Conservation (phyloP, 257 asterid species). For the Ocimum tenuiflorum region DNA sequence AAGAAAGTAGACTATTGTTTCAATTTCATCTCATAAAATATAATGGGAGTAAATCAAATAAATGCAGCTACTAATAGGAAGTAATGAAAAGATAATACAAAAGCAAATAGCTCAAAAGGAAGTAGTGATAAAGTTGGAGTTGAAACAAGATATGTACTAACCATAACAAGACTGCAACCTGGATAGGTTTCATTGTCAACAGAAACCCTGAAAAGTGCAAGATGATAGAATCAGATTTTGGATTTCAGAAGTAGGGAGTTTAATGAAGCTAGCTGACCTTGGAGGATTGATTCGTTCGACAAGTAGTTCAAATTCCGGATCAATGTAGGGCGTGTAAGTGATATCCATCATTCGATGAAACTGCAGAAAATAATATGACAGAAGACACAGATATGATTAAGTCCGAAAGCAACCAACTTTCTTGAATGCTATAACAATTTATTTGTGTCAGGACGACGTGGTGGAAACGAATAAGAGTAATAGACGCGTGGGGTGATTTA, state of each 20-base stretch:
- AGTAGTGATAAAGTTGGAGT: no score
- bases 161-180: conserved; percentile 84
- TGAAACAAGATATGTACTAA: no score
- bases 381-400: neutral
- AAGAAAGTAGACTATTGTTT: neutral
- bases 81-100: neutral
- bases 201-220: conserved; percentile 55
- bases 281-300: conserved; percentile 81
- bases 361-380: conserved; percentile 15
- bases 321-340: conserved; percentile 50
- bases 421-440: no score
- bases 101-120: neutral
- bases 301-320: conserved; percentile 52
- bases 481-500: neutral
- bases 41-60: neutral
- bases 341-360: conserved; percentile 45
- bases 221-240: neutral
- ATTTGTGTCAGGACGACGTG: neutral
- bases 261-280: no score
- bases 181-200: conserved; percentile 61
- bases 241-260: no score
- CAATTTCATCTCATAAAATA: neutral
- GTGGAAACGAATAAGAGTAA: neutral
- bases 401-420: neutral
- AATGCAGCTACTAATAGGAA: neutral